Evolutionary conservation across 2,329 filamentous ascomycete genomes (phyloP).

Genomic region (Elsinoe fawcettii): DNA sequence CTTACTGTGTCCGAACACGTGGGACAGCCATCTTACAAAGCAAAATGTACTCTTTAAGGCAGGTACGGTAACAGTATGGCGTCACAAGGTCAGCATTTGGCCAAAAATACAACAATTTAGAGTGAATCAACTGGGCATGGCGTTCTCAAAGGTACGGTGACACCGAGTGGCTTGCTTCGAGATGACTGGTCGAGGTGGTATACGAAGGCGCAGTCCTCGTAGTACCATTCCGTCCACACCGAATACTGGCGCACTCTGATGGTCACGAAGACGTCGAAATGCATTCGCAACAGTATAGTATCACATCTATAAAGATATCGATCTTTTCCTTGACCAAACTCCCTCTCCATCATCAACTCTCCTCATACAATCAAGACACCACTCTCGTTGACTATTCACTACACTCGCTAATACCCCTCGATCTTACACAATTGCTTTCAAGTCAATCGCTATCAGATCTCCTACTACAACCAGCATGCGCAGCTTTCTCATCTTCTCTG

Average conservation of each 20-base stretch:
- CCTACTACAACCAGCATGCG: neutral
- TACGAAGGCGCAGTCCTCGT: conserved; percentile 1
- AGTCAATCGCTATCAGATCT: neutral
- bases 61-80: neutral
- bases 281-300: neutral
- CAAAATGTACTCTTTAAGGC: neutral
- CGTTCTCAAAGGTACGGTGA: neutral
- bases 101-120: neutral
- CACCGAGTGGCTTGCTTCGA: conserved; percentile 2
- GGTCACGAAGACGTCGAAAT: neutral
- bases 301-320: neutral
- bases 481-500: neutral
- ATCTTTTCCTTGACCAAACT: neutral
- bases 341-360: neutral
- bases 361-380: neutral
- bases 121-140: neutral
- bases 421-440: neutral
- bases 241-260: neutral
- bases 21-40: neutral
- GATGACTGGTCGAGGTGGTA: conserved; percentile 4
- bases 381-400: neutral
- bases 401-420: neutral
- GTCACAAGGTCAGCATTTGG: neutral
- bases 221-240: neutral
- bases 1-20: neutral